Base-by-base conservation (phyloP, 73 alveolate genomes). In the Effrenium voratum region DNA sequence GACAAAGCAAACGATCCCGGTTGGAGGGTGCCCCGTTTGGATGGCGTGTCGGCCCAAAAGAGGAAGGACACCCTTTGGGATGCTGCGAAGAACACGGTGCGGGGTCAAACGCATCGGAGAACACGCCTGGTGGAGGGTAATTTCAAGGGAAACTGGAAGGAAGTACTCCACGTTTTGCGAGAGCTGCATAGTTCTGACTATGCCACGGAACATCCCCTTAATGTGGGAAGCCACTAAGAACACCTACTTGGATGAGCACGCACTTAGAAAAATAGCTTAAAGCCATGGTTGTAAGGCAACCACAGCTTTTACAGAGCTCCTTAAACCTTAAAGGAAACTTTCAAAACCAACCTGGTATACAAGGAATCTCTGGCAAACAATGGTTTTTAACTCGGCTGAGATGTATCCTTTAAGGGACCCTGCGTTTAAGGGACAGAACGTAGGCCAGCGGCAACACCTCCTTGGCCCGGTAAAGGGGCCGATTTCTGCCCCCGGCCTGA, bases 291-390 rank as follows among this genome's bases (percentile, higher is more conserved):
- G 68, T 45, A 44, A 1, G 12, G 4, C 90, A 79, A 32, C 32
- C 43, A 79, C 46, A 45, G 66, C 68, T 79, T 66, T n/a, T n/a
- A n/a, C n/a, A n/a, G n/a, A n/a, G n/a, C 90, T 79, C 40, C 82
- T 13, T 5, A 5, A 46, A n/a, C 46, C 4, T 34, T 32, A 6
- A 46, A 70, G 47, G 81, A 22, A 24, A 26, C 13, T 19, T 32
- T 4, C 44, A 19, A 70, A 5, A 22, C n/a, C n/a, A 70, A 70
- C 26, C 2, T 36, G 36, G 47, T 46, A 70, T 5, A 26, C 47
- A 70, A 70, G 36, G 19, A 19, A 52, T 12, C 63, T 12, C 63
- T 52, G 19, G 26, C 26, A 52, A 12, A 19, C 19, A 52, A 52
- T 19, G 63, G 19, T 52, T 19, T 52, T 8, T 52, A 52, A 12